A percentile compares a stretch with the other conserved stretches of the same genome.
Conservation (phyloP, 164 flowering plant species). For the Paratinospora sagittata region DNA sequence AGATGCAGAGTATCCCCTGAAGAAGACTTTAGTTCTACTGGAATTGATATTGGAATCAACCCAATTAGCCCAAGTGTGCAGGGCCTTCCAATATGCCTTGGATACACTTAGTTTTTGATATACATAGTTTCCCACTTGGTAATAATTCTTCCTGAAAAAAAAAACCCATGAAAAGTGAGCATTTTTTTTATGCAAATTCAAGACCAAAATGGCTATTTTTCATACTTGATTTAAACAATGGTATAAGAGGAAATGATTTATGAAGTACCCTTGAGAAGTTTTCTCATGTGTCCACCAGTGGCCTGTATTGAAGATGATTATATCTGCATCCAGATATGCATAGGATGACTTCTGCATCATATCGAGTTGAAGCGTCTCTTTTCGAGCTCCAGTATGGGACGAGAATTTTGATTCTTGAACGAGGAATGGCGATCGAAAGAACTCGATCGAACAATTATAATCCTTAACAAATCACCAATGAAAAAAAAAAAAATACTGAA, state of each 20-base stretch:
- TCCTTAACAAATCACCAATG: constrained; percentile 26
- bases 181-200: too few species aligned
- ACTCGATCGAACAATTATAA: constrained; percentile 48
- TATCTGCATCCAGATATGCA: constrained; percentile 40
- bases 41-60: constrained; percentile 40
- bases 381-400: constrained; percentile 16
- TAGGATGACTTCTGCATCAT: constrained; percentile 26
- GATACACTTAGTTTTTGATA: constrained; percentile 28
- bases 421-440: constrained; percentile 45
- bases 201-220: too few species aligned
- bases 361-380: constrained; percentile 49
- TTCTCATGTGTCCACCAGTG: constrained; percentile 72
- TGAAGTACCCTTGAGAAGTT: constrained; percentile 37
- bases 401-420: constrained; percentile 36
- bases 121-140: constrained; percentile 53
- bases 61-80: constrained; percentile 63
- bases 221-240: neutral
- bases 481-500: too few species aligned
- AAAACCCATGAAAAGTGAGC: neutral
- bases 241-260: neutral
- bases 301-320: constrained; percentile 51
- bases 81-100: constrained; percentile 44
- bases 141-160: constrained; percentile 34
- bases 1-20: constrained; percentile 47
- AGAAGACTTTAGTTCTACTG: constrained; percentile 39